Base-by-base conservation (phyloP, 148 eudicot species). In the Fallopia convolvulus region DNA sequence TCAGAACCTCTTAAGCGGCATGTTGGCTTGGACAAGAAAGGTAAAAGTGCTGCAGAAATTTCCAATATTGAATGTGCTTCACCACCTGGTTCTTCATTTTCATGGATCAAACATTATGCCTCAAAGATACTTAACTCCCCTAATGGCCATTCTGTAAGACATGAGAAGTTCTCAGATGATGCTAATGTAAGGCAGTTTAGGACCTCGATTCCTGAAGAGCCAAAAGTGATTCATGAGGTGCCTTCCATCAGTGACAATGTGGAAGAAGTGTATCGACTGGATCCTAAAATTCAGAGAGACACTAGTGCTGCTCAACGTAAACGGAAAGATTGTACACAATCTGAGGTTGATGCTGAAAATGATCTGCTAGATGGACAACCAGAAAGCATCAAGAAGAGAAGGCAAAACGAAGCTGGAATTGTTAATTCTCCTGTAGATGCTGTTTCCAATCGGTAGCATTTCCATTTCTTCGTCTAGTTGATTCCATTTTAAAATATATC, bases 21-120 rank as follows among this genome's bases (percentile, higher is more conserved):
- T 76, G 72, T 39, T 68, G 44, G 46, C 21, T 76, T 74, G 23
- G 81, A 55, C 77, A 49, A 50, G 21, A 77, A 82, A 74, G 77
- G 74, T 26, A 76, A 74, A 2, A 39, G 46, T 74, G 79, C 41
- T 21, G 75, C 70, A 26, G 80, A 84, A 78, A 75, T 72, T 39
- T 81, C 65, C 18, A 81, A 75, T 78, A 47, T 79, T 46, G 84
- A 40, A 74, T 77, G 80, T 81, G 74, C 83, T 76, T 83, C 90
- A 70, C 83, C 90, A 75, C 81, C 89, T 72, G 80, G 83, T 80
- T 82, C 89, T 78, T 68, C 88, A 70, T 82, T 90, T 77, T 89
- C 92, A 14, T 89, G 91, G 90, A 83, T 92, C 74, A 90, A 90
- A 82, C 83, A 88, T 70, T 92, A 92, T 84, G 90, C 84, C 63